phyloP scores from a whole-genome alignment of 129 eudicot genomes.

The Saposhnikovia divaricata region DNA sequence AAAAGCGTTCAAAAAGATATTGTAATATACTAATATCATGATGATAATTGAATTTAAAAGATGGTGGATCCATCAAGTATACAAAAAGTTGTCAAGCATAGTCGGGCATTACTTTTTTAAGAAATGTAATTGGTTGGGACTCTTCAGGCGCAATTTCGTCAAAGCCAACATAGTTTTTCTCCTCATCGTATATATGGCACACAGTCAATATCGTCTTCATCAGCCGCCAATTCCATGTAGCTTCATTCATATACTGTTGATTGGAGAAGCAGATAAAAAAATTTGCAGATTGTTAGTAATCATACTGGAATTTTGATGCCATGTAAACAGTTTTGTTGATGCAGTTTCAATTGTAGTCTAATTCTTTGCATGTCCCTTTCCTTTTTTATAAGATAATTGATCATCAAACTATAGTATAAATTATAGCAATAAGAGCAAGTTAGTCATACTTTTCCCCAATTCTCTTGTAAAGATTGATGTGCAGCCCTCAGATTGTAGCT shows the following conservation, averaged over 20 bases:
- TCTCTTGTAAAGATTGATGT: slow-evolving; percentile 71
- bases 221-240: slow-evolving; percentile 94
- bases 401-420: not conserved
- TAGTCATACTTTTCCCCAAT: slow-evolving; percentile 82
- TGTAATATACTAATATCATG: not conserved
- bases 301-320: not conserved
- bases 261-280: not conserved
- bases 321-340: not conserved
- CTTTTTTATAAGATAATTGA: not conserved
- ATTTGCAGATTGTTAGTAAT: not conserved
- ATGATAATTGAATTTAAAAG: not conserved
- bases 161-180: slow-evolving; percentile 63
- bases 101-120: slow-evolving; percentile 78
- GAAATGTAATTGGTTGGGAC: slow-evolving; percentile 63
- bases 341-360: not conserved
- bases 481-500: slow-evolving; percentile 85
- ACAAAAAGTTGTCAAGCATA: slow-evolving; percentile 33
- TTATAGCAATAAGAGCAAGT: not conserved
- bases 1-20: slow-evolving; percentile 7
- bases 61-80: slow-evolving; percentile 8
- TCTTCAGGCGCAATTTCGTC: slow-evolving; percentile 74
- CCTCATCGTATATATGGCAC: slow-evolving; percentile 67
- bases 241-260: slow-evolving; percentile 76
- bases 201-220: slow-evolving; percentile 87
- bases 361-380: not conserved